Base-by-base conservation (phyloP, 2,329 filamentous ascomycete genomes). In the Phymatotrichopsis omnivora region DNA sequence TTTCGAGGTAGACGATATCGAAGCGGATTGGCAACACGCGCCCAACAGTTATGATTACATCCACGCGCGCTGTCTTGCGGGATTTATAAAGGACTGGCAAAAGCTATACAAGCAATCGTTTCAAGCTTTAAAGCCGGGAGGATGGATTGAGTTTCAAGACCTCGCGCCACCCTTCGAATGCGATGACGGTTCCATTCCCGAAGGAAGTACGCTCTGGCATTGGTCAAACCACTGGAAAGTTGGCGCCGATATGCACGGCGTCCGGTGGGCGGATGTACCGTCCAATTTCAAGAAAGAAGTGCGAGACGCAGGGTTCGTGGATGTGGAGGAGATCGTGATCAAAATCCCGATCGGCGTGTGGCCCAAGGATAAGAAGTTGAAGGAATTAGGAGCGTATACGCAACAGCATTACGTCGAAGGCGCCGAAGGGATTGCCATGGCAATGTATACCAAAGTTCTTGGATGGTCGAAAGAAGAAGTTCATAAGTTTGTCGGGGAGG, bases 41-140 rank as follows among this genome's bases (percentile, higher is more conserved):
- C 47, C 40, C 36, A 43, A 57, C 36, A 51, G 55, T 7, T 65
- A 58, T 31, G 62, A 58, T 42, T 61, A 45, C 30, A 55, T 56
- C 22, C 55, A 59, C 20, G 49, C 56, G 2, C 55, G 60, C 28
- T 65, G 74, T 56, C 68, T 82, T 64, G 64, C 67, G 2, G 78
- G 78, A 14, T 68, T 70, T 39, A 71, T 80, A 47, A 62, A 65
- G 2, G 69, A 76, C 52, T 81, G 76, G 63, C 65, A 66, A 20
- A 62, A 67, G 10, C 61, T 81, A 7, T 70, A 80, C 47, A 59
- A 60, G 14, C 71, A 73, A 45, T 61, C 25, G 1, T 51, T 42
- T 28, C 22, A 14, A 34, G 45, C 28, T 47, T 33, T 12, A 37
- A 27, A 27, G 32, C 28, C 11, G 33, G 12, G 58, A 45, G 33